phyloP scores from a whole-genome alignment of 2,329 filamentous ascomycete genomes.

The Clarireedia hainanense region DNA sequence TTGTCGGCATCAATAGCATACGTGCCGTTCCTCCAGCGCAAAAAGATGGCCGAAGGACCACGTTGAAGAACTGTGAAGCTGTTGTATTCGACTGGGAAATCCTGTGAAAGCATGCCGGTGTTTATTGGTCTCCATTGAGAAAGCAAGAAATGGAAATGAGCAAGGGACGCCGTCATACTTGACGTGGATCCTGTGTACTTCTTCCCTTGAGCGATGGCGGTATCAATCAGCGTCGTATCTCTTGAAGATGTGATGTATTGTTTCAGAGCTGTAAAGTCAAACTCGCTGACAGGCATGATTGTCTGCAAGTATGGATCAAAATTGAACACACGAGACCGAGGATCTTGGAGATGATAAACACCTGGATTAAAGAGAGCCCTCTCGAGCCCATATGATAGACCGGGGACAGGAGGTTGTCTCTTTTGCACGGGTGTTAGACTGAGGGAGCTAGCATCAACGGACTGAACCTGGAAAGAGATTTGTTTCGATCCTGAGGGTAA shows the following conservation, averaged over 20 bases:
- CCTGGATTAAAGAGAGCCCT: slow-evolving; percentile 88
- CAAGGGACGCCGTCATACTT: slow-evolving; percentile 82
- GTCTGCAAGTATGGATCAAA: slow-evolving; percentile 90
- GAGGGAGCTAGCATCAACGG: slow-evolving; percentile 21
- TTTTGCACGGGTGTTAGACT: slow-evolving; percentile 23
- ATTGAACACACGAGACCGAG: slow-evolving; percentile 81
- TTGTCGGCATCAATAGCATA: slow-evolving; percentile 98
- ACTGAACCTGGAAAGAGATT: slow-evolving; percentile 21
- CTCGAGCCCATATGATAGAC: slow-evolving; percentile 28
- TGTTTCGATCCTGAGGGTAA: neutral
- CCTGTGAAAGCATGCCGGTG: slow-evolving; percentile 55
- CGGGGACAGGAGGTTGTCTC: slow-evolving; percentile 25
- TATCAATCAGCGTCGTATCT: slow-evolving; percentile 61
- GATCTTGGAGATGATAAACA: slow-evolving; percentile 86
- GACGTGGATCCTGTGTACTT: slow-evolving; percentile 94
- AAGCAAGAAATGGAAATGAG: slow-evolving; percentile 88
- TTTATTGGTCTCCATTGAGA: slow-evolving; percentile 75
- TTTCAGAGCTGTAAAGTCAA: slow-evolving; percentile 82
- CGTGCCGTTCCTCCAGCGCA: slow-evolving; percentile 72
- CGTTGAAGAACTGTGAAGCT: slow-evolving; percentile 67
- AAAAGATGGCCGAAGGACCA: slow-evolving; percentile 71
- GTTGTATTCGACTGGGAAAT: slow-evolving; percentile 52
- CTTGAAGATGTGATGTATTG: slow-evolving; percentile 88
- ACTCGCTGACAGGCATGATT: slow-evolving; percentile 90
- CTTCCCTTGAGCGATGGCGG: slow-evolving; percentile 58